Percentiles rank a stretch among this genome's conserved stretches.
Evolutionary conservation across 345 rosid genomes (phyloP).

Genomic region (Cardamine resedifolia): DNA sequence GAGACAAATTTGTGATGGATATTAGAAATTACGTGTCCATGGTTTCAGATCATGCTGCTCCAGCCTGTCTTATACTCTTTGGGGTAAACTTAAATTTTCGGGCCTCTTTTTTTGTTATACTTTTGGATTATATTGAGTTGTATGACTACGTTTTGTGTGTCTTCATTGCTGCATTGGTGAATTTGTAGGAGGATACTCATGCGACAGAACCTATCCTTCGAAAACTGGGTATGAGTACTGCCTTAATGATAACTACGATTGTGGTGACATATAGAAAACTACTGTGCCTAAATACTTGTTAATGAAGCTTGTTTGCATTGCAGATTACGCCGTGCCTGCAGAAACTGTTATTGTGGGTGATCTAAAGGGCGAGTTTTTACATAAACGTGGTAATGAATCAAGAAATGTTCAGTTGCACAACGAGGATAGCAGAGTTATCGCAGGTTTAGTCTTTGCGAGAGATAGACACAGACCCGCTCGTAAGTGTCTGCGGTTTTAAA

Average conservation of each 20-base stretch:
- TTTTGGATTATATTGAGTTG: conserved; percentile 7
- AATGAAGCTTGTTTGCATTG: conserved; percentile 27
- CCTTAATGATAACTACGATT: background rate
- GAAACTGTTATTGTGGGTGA: conserved; percentile 77
- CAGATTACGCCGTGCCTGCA: conserved; percentile 69
- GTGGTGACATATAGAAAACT: background rate
- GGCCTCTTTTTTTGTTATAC: background rate
- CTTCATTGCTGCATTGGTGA: conserved; percentile 17
- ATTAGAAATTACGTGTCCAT: conserved; percentile 49
- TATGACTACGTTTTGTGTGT: background rate
- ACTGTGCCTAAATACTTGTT: background rate
- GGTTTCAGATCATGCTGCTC: conserved; percentile 58
- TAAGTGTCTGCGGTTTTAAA: conserved; percentile 34
- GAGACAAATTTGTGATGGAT: conserved; percentile 62
- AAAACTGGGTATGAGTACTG: conserved; percentile 57
- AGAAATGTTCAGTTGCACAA: conserved; percentile 21
- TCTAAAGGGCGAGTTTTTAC: conserved; percentile 48
- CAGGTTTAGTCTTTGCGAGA: conserved; percentile 70
- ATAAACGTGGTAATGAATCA: conserved; percentile 39
- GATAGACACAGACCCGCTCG: conserved; percentile 60
- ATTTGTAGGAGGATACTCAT: conserved; percentile 44
- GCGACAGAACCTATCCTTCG: conserved; percentile 52
- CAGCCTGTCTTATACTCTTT: conserved; percentile 66
- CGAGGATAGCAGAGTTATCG: conserved; percentile 36
- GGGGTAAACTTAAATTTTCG: conserved; percentile 51